Evolutionary conservation across 2,329 filamentous ascomycete species (phyloP).

Genomic region (Cytospora leucostoma): DNA sequence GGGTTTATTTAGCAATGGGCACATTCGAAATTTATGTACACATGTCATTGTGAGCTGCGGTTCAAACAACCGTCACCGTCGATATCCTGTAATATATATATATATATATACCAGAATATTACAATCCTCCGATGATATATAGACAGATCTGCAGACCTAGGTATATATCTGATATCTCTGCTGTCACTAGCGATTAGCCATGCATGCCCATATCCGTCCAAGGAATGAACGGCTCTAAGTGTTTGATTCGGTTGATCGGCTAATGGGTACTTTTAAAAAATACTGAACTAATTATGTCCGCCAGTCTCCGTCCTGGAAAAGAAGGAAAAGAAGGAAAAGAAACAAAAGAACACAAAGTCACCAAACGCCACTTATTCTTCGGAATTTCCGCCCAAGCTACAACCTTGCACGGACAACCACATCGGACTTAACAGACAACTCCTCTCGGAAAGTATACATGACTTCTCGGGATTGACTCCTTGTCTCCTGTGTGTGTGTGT

Average conservation of each 20-base stretch:
- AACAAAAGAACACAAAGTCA: background rate
- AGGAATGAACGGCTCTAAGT: no score
- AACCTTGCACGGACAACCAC: background rate
- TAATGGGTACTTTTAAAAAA: no score
- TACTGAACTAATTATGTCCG: background rate
- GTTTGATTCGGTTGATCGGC: no score
- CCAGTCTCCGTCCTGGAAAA: background rate
- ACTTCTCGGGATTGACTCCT: background rate
- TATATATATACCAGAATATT: no score
- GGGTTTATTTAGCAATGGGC: background rate
- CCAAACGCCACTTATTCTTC: background rate
- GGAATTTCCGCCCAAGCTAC: background rate
- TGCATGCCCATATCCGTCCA: no score
- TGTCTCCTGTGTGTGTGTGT: background rate
- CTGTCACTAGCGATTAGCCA: no score
- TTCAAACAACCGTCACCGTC: no score
- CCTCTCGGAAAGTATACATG: slow-evolving; percentile 16
- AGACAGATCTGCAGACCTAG: no score
- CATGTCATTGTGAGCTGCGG: no score
- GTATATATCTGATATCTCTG: no score
- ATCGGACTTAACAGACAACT: slow-evolving; percentile 3
- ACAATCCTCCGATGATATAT: no score
- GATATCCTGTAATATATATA: no score
- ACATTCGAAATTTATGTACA: background rate
- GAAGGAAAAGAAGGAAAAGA: background rate